These are phyloP conservation scores for Cinnamomum chago DNA, from an alignment of 164 flowering plant genomes.

Conservation along the genomic window DNA sequence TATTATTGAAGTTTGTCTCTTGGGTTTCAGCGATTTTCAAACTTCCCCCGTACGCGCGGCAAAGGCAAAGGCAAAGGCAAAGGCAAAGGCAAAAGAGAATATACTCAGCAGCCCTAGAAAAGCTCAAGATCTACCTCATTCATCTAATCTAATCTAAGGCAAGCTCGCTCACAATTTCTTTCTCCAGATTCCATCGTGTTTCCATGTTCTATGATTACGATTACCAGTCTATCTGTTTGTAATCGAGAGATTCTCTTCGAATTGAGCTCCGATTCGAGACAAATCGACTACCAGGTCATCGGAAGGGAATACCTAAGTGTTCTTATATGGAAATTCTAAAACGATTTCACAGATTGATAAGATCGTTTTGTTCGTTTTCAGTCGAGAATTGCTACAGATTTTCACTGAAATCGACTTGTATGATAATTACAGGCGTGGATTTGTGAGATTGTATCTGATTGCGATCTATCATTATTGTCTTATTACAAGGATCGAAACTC, in stretches of 20 bases:
- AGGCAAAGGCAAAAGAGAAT: slow-evolving; percentile 23
- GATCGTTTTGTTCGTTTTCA: no score
- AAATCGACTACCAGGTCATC: neutral
- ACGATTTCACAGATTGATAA: no score
- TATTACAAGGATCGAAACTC: neutral
- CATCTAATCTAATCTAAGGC: neutral
- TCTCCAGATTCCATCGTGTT: neutral
- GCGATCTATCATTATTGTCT: neutral
- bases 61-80: no score
- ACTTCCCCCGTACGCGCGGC: slow-evolving; percentile 52
- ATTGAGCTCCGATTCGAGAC: neutral
- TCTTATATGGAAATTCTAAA: no score
- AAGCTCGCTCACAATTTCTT: neutral
- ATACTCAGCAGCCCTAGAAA: neutral
- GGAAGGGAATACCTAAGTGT: no score
- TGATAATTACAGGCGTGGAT: neutral
- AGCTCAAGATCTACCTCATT: neutral
- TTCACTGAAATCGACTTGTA: neutral
- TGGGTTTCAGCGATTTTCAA: slow-evolving; percentile 78
- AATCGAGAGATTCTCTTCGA: neutral
- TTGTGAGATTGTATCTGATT: neutral
- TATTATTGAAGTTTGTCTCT: neutral
- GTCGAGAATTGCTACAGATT: no score
- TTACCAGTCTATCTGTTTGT: neutral
- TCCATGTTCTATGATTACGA: neutral